Evolutionary conservation across 1,139 yeast species (phyloP), one percentile per base, ranked within the genome.

Genomic region (Blastobotrys aristatus): DNA sequence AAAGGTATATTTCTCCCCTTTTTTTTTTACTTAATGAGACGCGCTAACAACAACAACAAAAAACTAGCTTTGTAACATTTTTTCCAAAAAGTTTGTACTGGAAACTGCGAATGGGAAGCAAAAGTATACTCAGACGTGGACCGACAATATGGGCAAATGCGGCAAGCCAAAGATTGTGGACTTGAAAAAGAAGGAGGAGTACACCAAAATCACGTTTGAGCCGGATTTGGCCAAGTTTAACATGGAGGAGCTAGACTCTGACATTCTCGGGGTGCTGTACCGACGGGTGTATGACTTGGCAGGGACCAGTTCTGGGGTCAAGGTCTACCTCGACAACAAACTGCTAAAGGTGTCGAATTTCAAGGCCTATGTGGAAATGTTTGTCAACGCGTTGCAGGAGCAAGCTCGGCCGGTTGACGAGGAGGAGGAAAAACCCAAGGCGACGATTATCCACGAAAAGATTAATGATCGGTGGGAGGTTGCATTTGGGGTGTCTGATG

Each of bases 221-320:
- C 98, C 99, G 0, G 99, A 94, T 65, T 73, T 92, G 55, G 66
- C 73, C 14, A 82, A 90, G 59, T 94, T 94, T 61, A 81, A 82
- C 50, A 92, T 94, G 98, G 80, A 77, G 14, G 68, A 72, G 22
- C 72, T 92, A 49, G 97, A 92, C 64, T 83, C 76, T 2, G 97
- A 90, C 59, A 79, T 85, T 37, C 70, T 90, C 20, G 82, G 95
- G 27, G 94, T 94, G 37, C 72, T 94, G 67, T 79, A 86, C 60
- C 80, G 98, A 66, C 88, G 99, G 71, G 97, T 92, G 33, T 90
- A 84, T 62, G 99, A 94, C 72, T 73, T 94, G 60, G 90, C 96
- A 52, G 99, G 98, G 54, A 85, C 97, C 2, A 95, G 89, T n/a
- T 77, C 79, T 54, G 95, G 88, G 54, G 77, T 95, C 54, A 80